Percentiles rank a stretch among this genome's conserved stretches.
phyloP scores from a whole-genome alignment of 139 green algal species.

The Chlamydomonas sp. region DNA sequence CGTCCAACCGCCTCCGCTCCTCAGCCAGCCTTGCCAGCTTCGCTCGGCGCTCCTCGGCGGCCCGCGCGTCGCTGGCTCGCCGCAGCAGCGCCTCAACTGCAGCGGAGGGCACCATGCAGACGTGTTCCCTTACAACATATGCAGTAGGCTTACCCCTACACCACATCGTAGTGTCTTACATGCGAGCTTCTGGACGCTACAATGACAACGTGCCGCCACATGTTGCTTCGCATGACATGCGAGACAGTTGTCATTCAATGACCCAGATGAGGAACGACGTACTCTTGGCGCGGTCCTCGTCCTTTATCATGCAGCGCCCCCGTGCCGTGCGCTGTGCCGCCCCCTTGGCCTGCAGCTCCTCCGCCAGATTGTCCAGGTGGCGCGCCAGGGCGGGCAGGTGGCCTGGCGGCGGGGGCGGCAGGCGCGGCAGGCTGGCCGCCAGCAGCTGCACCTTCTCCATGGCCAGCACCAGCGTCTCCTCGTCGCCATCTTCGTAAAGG shows the following conservation, averaged over 20 bases:
- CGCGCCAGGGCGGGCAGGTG: neutral
- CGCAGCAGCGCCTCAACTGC: conserved; percentile 15
- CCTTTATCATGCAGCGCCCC: conserved; percentile 12
- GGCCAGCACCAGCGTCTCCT: neutral
- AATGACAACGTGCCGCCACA: too few species aligned
- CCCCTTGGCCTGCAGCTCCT: neutral
- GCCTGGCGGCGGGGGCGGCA: neutral
- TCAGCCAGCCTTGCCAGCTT: neutral
- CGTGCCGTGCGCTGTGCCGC: conserved; percentile 8
- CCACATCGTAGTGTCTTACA: too few species aligned
- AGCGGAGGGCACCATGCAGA: neutral
- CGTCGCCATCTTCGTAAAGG: conserved; percentile 17
- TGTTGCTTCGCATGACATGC: too few species aligned
- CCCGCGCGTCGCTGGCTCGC: neutral
- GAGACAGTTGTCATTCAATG: too few species aligned
- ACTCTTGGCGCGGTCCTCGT: conserved; percentile 24
- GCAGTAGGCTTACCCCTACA: too few species aligned
- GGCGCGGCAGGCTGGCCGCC: neutral
- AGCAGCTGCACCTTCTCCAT: conserved; percentile 19
- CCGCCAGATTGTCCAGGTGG: neutral
- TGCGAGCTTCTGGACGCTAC: too few species aligned
- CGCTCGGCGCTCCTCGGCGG: neutral
- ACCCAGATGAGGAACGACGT: neutral
- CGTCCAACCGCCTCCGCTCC: neutral
- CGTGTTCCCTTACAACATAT: neutral